Evolutionary conservation across 345 rosid species (phyloP).

Genomic region (Anastatica hierochuntica): DNA sequence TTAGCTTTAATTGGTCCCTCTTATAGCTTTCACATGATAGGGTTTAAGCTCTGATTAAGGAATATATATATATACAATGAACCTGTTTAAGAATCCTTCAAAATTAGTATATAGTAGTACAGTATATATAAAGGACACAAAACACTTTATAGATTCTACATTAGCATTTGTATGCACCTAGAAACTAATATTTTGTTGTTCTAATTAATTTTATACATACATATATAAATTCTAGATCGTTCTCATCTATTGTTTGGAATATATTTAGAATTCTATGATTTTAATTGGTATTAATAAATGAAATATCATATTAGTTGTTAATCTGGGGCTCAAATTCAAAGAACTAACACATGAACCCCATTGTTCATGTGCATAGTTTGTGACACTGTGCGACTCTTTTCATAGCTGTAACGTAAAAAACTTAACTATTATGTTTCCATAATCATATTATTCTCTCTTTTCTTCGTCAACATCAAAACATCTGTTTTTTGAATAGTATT

Average conservation of each 20-base stretch:
- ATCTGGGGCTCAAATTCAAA: slow-evolving; percentile 15
- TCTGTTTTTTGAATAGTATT: too few species aligned
- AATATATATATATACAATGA: neutral
- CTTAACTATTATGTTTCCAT: slow-evolving; percentile 7
- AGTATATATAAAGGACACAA: too few species aligned
- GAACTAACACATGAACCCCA: slow-evolving; percentile 27
- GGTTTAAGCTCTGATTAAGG: slow-evolving; percentile 9
- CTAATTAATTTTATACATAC: too few species aligned
- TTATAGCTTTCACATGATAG: slow-evolving; percentile 21
- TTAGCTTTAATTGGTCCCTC: slow-evolving; percentile 19
- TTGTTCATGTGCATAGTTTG: slow-evolving; percentile 24
- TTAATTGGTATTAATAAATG: neutral
- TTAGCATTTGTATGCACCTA: too few species aligned
- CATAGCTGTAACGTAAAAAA: slow-evolving; percentile 24
- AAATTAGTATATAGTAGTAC: too few species aligned
- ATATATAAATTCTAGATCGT: too few species aligned
- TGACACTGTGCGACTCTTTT: slow-evolving; percentile 23
- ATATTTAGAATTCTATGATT: too few species aligned
- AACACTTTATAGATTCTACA: too few species aligned
- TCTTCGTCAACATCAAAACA: too few species aligned
- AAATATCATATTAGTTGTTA: slow-evolving; percentile 3
- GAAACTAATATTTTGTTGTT: too few species aligned
- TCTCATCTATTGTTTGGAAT: too few species aligned
- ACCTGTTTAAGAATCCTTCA: neutral
- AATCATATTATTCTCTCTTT: too few species aligned